phyloP scores from a whole-genome alignment of 108 stramenopile species.

The Skeletonema potamos region DNA sequence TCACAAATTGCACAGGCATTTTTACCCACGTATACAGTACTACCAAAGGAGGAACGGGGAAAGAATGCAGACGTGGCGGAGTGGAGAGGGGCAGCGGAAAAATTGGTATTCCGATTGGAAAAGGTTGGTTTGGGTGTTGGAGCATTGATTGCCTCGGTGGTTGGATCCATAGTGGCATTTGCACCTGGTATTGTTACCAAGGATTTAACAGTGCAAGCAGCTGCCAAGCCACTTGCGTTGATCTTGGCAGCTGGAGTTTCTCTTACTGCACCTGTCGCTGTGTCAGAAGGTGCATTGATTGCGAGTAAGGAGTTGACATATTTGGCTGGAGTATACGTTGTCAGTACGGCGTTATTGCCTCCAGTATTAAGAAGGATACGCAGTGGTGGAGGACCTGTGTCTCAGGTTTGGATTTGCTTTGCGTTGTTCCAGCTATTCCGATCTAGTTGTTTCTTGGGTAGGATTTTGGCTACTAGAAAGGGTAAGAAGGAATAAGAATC shows the following conservation, averaged over 20 bases:
- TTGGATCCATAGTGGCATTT: slow-evolving; percentile 68
- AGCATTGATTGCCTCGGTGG: slow-evolving; percentile 57
- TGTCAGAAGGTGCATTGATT: slow-evolving; percentile 80
- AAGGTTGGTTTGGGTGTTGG: slow-evolving; percentile 63
- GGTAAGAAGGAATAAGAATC: slow-evolving; percentile 1
- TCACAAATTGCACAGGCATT: slow-evolving; percentile 85
- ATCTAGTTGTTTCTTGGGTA: slow-evolving; percentile 71
- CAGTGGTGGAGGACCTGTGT: slow-evolving; percentile 59
- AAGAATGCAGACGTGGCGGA: slow-evolving; percentile 31
- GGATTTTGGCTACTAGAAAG: slow-evolving; percentile 46
- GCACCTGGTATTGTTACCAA: slow-evolving; percentile 66
- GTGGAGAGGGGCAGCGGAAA: slow-evolving; percentile 56
- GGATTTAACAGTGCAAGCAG: slow-evolving; percentile 62
- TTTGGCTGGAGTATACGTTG: slow-evolving; percentile 71
- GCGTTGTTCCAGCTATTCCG: slow-evolving; percentile 84
- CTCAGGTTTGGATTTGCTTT: slow-evolving; percentile 82
- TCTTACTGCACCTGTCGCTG: slow-evolving; percentile 83
- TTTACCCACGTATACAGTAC: slow-evolving; percentile 51
- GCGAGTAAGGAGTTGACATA: slow-evolving; percentile 73
- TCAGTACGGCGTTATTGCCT: slow-evolving; percentile 77
- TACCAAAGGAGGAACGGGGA: slow-evolving; percentile 15
- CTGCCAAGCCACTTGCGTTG: slow-evolving; percentile 75
- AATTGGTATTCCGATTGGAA: slow-evolving; percentile 47
- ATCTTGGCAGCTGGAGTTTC: slow-evolving; percentile 71
- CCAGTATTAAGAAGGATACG: slow-evolving; percentile 69